A percentile compares a stretch with the other conserved stretches of the same genome.
Conservation (phyloP, 495 filamentous ascomycete species). For the Geopyxis carbonaria region DNA sequence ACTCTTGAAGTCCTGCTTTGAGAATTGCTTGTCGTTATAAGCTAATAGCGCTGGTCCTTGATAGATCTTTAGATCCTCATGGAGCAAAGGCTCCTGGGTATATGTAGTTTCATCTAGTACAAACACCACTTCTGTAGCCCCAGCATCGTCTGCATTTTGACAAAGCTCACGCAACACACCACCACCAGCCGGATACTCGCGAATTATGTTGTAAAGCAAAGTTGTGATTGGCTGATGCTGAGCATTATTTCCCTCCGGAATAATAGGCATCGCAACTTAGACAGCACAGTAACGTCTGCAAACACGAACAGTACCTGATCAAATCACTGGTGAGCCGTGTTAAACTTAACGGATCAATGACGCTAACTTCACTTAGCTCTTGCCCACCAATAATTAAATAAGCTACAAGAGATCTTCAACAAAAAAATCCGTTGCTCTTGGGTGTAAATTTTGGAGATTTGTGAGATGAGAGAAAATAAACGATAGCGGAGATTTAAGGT, state of each 20-base stretch:
- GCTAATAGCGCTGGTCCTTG: constrained; percentile 31
- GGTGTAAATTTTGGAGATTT: no score
- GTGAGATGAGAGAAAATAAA: no score
- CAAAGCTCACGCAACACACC: constrained; percentile 27
- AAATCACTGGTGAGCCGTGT: no score
- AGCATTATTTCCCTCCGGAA: constrained; percentile 17
- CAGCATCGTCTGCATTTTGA: constrained; percentile 28
- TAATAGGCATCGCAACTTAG: no score
- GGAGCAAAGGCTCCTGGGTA: constrained; percentile 20
- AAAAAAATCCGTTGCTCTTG: no score
- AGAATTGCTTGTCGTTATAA: constrained; percentile 28
- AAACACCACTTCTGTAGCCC: constrained; percentile 25
- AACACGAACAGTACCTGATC: no score
- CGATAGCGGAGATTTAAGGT: no score
- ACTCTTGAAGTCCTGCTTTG: constrained; percentile 26
- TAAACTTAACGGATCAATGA: no score
- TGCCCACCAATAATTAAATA: no score
- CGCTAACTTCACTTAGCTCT: no score
- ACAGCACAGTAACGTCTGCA: no score
- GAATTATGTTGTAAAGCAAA: constrained; percentile 24
- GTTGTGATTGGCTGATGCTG: constrained; percentile 24
- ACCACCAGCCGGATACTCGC: constrained; percentile 28
- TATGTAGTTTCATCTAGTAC: constrained; percentile 23
- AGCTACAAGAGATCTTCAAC: no score
- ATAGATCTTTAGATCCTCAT: constrained; percentile 24